Conservation (phyloP, 2,329 filamentous ascomycete species). For the Xylaria sp. region DNA sequence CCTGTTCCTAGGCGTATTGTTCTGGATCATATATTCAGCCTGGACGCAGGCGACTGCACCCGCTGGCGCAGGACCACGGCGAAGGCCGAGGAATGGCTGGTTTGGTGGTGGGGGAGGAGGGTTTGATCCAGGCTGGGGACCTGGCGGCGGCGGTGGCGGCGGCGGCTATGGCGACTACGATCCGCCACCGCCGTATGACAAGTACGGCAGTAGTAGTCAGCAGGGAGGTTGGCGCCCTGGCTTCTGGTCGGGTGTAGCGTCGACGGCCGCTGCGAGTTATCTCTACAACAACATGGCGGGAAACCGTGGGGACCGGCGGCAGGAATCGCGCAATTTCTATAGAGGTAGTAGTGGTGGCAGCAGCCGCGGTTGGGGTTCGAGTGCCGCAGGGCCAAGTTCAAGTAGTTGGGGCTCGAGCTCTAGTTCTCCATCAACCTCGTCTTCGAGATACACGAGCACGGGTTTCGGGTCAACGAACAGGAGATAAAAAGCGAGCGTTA, state of each 20-base stretch:
- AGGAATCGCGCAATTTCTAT: slow-evolving; percentile 34
- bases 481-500: slow-evolving; percentile 7
- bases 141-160: slow-evolving; percentile 48
- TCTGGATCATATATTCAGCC: slow-evolving; percentile 67
- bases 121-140: slow-evolving; percentile 50
- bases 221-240: slow-evolving; percentile 69
- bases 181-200: slow-evolving; percentile 61
- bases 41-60: slow-evolving; percentile 38
- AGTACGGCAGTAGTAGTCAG: slow-evolving; percentile 41
- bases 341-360: slow-evolving; percentile 28
- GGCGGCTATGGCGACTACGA: slow-evolving; percentile 45
- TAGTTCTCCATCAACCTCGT: slow-evolving; percentile 48
- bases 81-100: slow-evolving; percentile 40
- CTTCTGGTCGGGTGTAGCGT: slow-evolving; percentile 74
- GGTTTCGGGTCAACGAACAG: slow-evolving; percentile 72
- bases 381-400: slow-evolving; percentile 24
- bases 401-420: slow-evolving; percentile 38
- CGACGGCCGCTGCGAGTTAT: slow-evolving; percentile 74
- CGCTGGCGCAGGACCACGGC: slow-evolving; percentile 7
- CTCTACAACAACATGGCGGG: no score
- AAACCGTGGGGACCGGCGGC: slow-evolving; percentile 52
- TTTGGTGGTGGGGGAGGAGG: slow-evolving; percentile 48
- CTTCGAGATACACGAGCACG: slow-evolving; percentile 68
- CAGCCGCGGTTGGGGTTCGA: slow-evolving; percentile 39
- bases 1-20: slow-evolving; percentile 64